Base-by-base conservation (phyloP, 192 early-diverging fungal genomes). In the Cetraspora pellucida region DNA sequence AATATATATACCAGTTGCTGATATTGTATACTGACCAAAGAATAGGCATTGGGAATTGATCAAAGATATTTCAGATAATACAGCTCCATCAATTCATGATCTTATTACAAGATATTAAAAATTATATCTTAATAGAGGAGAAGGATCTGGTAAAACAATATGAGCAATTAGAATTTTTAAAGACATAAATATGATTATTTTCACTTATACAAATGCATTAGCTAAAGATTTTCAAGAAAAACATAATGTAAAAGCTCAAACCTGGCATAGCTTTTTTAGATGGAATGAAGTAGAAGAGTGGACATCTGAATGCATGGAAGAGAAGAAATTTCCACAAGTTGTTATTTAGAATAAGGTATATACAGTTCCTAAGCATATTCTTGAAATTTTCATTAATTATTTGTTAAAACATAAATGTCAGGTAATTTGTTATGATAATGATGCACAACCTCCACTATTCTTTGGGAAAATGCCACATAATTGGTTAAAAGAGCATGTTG, bases 401-500 rank as follows among this genome's bases (percentile, higher is more conserved):
- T 72, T 72, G 27, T 28, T 71, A 52, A 49, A 71, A 17, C 69
- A 71, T 2, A 71, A 71, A 71, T 71, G 69, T 55, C 49, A 71
- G 49, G 69, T 71, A 71, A 71, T 71, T 27, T 71, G 69, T 71
- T 71, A 49, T 8, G 49, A 16, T 3, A 49, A 71, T 55, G n/a
- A 71, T 30, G 49, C 69, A 6, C 49, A 71, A 13, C 69, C 69
- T 71, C 49, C 69, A 55, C 69, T 50, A 72, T 72, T 72, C 70
- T 72, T 72, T 25, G 70, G 50, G 55, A 14, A 68, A 68, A 68
- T 68, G 46, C n/a, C 66, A 13, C 21, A 68, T 68, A 11, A 72
- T 30, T 72, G 28, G 72, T 59, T 59, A 44, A 73, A 73, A 73
- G 57, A 73, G 19, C 30, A 21, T 10, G 31, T 21, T 73, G n/a